A percentile compares a stretch with the other conserved stretches of the same genome.
phyloP scores from a whole-genome alignment of 2,329 filamentous ascomycete species.

The Scedosporium dehoogii region DNA sequence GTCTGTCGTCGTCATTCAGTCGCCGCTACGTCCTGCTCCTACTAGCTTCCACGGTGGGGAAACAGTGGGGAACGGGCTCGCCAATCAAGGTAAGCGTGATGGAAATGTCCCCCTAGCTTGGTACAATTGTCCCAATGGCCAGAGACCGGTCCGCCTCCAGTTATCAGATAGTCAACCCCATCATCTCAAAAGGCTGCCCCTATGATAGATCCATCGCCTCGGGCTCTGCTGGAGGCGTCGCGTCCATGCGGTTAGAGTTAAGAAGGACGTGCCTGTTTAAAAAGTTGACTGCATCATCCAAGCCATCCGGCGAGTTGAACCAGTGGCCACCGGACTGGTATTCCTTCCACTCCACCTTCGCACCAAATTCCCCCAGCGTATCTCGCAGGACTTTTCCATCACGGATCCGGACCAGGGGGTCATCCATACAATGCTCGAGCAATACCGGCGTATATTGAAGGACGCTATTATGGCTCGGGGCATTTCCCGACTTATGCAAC shows the following conservation, averaged over 20 bases:
- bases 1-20: too few species aligned
- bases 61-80: too few species aligned
- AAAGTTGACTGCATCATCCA: constrained; percentile 30
- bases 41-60: too few species aligned
- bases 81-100: too few species aligned
- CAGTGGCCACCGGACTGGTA: constrained; percentile 34
- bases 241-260: neutral
- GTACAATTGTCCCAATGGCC: too few species aligned
- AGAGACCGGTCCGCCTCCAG: too few species aligned
- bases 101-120: too few species aligned
- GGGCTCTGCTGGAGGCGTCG: neutral
- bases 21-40: too few species aligned
- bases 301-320: constrained; percentile 31
- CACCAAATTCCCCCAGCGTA: constrained; percentile 24
- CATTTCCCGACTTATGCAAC: constrained; percentile 18
- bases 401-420: constrained; percentile 28
- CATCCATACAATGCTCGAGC: constrained; percentile 34
- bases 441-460: constrained; percentile 33
- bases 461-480: constrained; percentile 17
- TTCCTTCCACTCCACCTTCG: constrained; percentile 27
- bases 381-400: constrained; percentile 25
- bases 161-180: too few species aligned
- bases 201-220: neutral
- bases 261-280: constrained; percentile 11
- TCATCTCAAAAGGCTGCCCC: neutral